These are phyloP conservation scores for Euphorbia schlechtendalii DNA, from an alignment of 441 rosid genomes.

Conservation along the genomic window DNA sequence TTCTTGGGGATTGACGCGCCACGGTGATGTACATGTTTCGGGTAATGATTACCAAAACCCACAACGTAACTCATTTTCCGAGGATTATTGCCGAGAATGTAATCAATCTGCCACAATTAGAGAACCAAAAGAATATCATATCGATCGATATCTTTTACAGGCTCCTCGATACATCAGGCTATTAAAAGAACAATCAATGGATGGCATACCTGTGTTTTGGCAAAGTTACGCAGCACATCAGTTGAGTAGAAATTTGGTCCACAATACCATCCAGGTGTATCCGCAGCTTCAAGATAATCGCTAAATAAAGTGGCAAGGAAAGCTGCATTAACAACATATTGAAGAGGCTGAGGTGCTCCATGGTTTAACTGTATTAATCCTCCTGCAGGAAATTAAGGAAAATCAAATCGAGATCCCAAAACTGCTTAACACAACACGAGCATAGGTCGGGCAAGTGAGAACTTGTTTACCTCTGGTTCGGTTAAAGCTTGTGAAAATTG, in stretches of 20 bases:
- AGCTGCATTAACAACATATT: conserved; percentile 78
- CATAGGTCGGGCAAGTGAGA: conserved; percentile 11
- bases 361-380: conserved; percentile 79
- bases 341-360: conserved; percentile 86
- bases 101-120: conserved; percentile 52
- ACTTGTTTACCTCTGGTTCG: conserved; percentile 55
- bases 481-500: conserved; percentile 60
- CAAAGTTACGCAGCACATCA: conserved; percentile 62
- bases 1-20: conserved; percentile 86
- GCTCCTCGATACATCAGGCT: neutral
- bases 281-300: conserved; percentile 88
- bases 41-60: conserved; percentile 74
- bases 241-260: conserved; percentile 77
- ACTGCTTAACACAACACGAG: neutral
- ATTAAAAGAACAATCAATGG: neutral
- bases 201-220: conserved; percentile 55
- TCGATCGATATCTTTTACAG: neutral
- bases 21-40: conserved; percentile 76
- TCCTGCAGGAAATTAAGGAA: conserved; percentile 31
- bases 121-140: conserved; percentile 10
- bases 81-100: conserved; percentile 92
- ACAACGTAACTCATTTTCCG: conserved; percentile 84
- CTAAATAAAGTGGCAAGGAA: conserved; percentile 62
- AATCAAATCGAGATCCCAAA: conserved; percentile 17
- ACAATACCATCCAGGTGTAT: conserved; percentile 91